Base-by-base conservation (phyloP, 345 rosid species). In the Melaleuca alternifolia region DNA sequence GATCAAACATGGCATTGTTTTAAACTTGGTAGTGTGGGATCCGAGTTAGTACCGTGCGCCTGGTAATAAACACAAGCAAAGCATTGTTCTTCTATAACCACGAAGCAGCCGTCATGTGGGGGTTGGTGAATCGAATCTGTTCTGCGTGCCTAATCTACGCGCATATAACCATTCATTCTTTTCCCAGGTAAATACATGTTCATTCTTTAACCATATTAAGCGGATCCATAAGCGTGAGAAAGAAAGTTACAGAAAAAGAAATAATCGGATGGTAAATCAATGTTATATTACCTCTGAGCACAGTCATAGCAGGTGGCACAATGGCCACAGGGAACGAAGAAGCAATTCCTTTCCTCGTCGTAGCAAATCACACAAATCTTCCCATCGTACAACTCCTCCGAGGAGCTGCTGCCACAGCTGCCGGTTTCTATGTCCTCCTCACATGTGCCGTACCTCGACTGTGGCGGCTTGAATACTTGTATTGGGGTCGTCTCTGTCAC, bases 261-360 rank as follows among this genome's bases (percentile, higher is more conserved):
- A 59, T 59, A 48, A 16, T 16, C 6, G 48, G 48, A 71, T 37
- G 46, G 37, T 71, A 20, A 18, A 5, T 71, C 79, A 37, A 71
- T 37, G 79, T 71, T 71, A 9, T 23, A 23, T 54, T 37, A 93
- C 95, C 95, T 92, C 79, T 88, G 89, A 83, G 93, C 94, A 87
- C 95, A 93, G 77, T 87, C 90, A 81, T 87, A 89, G 90, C 95
- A 92, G 52, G 94, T 93, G 23, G 94, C 94, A 84, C 92, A 91
- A 84, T 93, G 94, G 24, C 94, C 93, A 51, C 95, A 93, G 5
- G 95, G 95, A 82, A 93, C 91, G 85, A 93, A 91, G 90, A 91
- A 93, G 85, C 95, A 91, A 87, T 93, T 92, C 84, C 94, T 89
- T 65, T 90, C 91, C 71, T 93, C 94, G 86, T 93, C 94, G 46